Conservation (phyloP, 2,329 filamentous ascomycete species). For the Gliomastix tumulicola region DNA sequence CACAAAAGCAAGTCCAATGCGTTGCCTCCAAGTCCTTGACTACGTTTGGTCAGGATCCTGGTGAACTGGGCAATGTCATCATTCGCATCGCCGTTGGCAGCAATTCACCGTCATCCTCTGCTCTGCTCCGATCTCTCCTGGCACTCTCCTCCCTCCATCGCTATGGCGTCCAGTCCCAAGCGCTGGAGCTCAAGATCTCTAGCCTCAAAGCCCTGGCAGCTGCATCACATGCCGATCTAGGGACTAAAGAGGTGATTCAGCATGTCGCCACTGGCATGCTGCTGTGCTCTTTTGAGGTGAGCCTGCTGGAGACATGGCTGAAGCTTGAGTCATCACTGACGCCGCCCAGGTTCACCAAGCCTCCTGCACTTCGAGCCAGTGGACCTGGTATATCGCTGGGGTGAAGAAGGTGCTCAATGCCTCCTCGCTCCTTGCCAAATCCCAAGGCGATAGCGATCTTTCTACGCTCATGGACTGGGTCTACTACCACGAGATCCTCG, state of each 20-base stretch:
- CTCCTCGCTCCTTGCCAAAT: background rate
- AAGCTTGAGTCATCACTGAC: too few relatives aligned
- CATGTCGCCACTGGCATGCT: slow-evolving; percentile 21
- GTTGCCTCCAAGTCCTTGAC: slow-evolving; percentile 4
- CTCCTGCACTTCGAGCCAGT: slow-evolving; percentile 15
- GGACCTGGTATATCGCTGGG: slow-evolving; percentile 17
- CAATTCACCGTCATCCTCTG: slow-evolving; percentile 10
- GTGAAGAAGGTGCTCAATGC: slow-evolving; percentile 10
- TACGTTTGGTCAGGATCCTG: slow-evolving; percentile 7
- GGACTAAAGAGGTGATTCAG: slow-evolving; percentile 11
- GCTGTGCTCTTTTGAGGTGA: slow-evolving; percentile 18
- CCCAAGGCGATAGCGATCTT: too few relatives aligned
- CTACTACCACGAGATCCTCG: slow-evolving; percentile 17
- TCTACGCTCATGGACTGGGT: slow-evolving; percentile 16
- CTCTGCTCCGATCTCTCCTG: slow-evolving; percentile 13
- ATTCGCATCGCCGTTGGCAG: slow-evolving; percentile 13
- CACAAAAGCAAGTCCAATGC: too few relatives aligned
- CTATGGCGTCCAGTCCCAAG: slow-evolving; percentile 11
- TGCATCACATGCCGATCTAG: slow-evolving; percentile 9
- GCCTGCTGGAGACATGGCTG: too few relatives aligned
- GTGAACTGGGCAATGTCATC: slow-evolving; percentile 11
- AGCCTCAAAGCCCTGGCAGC: slow-evolving; percentile 12
- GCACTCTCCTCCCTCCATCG: slow-evolving; percentile 16
- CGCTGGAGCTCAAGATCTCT: slow-evolving; percentile 14
- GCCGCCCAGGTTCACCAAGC: slow-evolving; percentile 12